Percentiles rank a stretch among this genome's conserved stretches.
Evolutionary conservation across 257 asterid species (phyloP).

Genomic region (Fraxinus anomala): DNA sequence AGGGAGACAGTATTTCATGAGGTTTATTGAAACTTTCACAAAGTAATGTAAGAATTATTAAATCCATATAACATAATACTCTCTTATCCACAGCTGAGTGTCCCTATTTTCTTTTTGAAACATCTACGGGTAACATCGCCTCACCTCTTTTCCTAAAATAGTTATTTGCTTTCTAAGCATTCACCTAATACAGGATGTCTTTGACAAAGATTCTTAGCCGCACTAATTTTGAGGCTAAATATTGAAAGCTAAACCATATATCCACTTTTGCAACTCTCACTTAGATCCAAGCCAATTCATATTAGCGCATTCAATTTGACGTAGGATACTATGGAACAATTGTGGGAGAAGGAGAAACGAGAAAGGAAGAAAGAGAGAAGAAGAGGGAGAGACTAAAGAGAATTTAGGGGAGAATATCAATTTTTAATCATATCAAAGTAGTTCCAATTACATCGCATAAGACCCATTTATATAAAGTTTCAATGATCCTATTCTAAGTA

Average conservation of each 20-base stretch:
- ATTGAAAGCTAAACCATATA: background rate
- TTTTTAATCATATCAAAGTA: too few species aligned
- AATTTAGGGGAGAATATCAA: too few species aligned
- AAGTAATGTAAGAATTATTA: conserved; percentile 18
- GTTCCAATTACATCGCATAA: too few species aligned
- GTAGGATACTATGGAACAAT: too few species aligned
- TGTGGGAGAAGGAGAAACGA: too few species aligned
- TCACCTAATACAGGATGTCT: background rate
- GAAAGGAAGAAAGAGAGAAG: too few species aligned
- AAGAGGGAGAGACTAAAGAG: too few species aligned
- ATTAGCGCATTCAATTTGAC: background rate
- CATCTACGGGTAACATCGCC: background rate
- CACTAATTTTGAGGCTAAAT: background rate
- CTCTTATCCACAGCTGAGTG: background rate
- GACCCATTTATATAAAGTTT: too few species aligned
- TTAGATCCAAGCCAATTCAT: background rate
- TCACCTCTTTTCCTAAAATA: background rate
- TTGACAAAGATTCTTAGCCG: background rate
- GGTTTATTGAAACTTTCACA: background rate
- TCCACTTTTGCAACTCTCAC: background rate
- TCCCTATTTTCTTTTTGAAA: background rate
- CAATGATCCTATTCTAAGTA: too few species aligned
- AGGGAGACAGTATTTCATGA: background rate
- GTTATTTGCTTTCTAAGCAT: background rate
- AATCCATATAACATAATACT: conserved; percentile 16